Evolutionary conservation across 139 green algal species (phyloP).

Genomic region (Closterium sp.): DNA sequence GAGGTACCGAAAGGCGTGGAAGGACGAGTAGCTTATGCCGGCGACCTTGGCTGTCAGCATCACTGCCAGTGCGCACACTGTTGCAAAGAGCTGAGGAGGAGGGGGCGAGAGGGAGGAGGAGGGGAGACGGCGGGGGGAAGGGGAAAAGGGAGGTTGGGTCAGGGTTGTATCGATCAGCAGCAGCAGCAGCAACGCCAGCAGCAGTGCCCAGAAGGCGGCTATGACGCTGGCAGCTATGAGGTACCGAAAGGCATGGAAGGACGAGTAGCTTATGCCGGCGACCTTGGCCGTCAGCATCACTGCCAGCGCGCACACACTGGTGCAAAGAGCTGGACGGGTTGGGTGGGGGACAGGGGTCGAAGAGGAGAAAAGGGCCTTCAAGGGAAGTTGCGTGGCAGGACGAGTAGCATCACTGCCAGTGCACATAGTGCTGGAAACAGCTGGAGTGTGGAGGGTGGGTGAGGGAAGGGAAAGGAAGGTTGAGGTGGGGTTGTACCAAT

Average conservation of each 20-base stretch:
- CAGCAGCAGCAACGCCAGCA: not conserved
- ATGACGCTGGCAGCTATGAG: too few relatives aligned
- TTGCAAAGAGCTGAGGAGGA: not conserved
- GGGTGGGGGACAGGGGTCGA: too few relatives aligned
- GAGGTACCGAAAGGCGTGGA: not conserved
- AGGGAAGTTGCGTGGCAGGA: too few relatives aligned
- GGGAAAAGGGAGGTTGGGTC: not conserved
- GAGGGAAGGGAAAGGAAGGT: too few relatives aligned
- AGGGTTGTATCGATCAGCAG: not conserved
- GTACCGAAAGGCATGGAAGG: too few relatives aligned
- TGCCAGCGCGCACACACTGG: not conserved
- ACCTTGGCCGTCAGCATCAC: not conserved
- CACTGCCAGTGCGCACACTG: constrained; percentile 8
- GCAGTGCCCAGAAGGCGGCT: not conserved
- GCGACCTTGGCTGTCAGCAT: not conserved
- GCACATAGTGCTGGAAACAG: too few relatives aligned
- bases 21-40: not conserved
- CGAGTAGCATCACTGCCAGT: too few relatives aligned
- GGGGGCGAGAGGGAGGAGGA: not conserved
- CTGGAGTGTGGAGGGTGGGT: too few relatives aligned
- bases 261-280: not conserved
- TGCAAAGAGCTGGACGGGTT: not conserved
- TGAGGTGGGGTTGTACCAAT: too few relatives aligned
- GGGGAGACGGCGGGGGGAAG: not conserved
- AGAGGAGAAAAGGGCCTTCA: too few relatives aligned